Conservation (phyloP, 306 rosid genomes). For the Luffa acutangula region DNA sequence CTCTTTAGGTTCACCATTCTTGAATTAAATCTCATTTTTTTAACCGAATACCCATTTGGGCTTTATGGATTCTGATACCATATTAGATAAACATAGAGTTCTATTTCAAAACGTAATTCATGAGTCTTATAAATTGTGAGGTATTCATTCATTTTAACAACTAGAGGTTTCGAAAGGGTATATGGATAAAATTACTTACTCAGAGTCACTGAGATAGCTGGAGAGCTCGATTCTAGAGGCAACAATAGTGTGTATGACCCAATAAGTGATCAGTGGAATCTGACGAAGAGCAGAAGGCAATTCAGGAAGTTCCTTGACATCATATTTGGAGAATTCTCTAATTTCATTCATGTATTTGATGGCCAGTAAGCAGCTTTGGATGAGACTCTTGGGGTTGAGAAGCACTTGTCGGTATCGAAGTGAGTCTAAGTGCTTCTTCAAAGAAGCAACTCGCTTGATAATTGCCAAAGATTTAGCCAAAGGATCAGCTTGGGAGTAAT, state of each 20-base stretch:
- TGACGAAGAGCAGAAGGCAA: slow-evolving; percentile 1
- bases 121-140: no score
- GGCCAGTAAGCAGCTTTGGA: background rate
- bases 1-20: no score
- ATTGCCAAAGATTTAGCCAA: slow-evolving; percentile 5
- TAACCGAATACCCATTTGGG: no score
- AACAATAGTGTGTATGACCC: slow-evolving; percentile 5
- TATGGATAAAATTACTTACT: background rate
- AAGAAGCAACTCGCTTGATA: background rate
- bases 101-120: no score
- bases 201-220: background rate
- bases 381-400: background rate
- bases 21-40: no score
- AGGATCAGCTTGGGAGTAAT: background rate
- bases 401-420: background rate
- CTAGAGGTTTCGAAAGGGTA: background rate
- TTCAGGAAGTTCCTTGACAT: background rate
- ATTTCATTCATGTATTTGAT: background rate
- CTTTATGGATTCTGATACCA: no score
- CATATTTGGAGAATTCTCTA: background rate
- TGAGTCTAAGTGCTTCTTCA: background rate
- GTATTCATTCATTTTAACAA: no score
- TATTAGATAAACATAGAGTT: no score
- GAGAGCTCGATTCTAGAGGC: slow-evolving; percentile 2
- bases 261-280: slow-evolving; percentile 6